Conservation (phyloP, 2,329 filamentous ascomycete species). For the Grosmannia clavigera region DNA sequence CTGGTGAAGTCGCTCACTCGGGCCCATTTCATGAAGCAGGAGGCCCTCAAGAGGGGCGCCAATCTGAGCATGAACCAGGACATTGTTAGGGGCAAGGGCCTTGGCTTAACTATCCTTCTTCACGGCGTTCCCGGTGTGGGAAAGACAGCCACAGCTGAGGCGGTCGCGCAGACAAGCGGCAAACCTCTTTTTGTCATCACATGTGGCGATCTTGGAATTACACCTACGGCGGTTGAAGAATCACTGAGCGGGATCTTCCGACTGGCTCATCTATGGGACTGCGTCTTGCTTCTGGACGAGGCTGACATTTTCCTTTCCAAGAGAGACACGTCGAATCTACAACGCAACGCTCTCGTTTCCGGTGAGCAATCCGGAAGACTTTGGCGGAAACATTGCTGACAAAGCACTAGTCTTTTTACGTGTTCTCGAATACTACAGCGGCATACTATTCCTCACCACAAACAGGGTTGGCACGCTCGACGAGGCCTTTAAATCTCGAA, state of each 20-base stretch:
- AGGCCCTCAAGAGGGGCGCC: background rate
- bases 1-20: constrained; percentile 11
- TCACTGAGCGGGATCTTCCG: background rate
- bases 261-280: background rate
- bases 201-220: background rate
- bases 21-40: background rate
- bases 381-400: background rate
- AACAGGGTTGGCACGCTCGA: constrained; percentile 37
- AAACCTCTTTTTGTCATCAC: background rate
- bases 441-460: constrained; percentile 36
- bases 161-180: background rate
- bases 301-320: constrained; percentile 15
- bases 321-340: constrained; percentile 12
- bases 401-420: constrained; percentile 27
- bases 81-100: background rate
- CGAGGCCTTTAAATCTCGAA: constrained; percentile 35
- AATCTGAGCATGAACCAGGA: background rate
- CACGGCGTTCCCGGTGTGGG: background rate
- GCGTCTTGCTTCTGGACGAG: constrained; percentile 10
- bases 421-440: constrained; percentile 33
- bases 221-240: background rate
- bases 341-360: constrained; percentile 23
- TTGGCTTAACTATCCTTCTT: background rate
- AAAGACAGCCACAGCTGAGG: background rate
- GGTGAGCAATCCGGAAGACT: background rate